Conservation (phyloP, 768 basidiomycete species). For the Kwoniella dendrophila region DNA sequence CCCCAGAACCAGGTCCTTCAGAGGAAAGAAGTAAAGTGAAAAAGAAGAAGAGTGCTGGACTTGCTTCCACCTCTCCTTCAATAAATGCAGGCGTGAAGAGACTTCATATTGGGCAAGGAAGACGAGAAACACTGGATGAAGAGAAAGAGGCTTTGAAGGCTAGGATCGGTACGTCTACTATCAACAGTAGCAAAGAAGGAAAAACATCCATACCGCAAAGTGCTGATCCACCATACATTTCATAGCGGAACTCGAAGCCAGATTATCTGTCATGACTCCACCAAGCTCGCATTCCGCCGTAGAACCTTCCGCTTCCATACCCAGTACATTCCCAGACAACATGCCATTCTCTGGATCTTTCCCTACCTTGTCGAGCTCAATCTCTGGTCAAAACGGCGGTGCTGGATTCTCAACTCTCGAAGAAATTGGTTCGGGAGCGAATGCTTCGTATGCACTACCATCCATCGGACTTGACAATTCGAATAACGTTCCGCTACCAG, state of each 20-base stretch:
- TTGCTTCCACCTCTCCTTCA: constrained; percentile 4
- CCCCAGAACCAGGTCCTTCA: constrained; percentile 5
- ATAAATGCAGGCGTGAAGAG: constrained; percentile 12
- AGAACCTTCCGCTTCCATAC: neutral
- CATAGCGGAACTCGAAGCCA: constrained; percentile 29
- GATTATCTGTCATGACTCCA: constrained; percentile 19
- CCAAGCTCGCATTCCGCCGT: constrained; percentile 11
- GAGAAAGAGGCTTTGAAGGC: constrained; percentile 40
- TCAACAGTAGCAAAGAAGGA: neutral
- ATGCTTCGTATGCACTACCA: neutral
- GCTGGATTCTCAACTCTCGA: neutral
- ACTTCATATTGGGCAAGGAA: constrained; percentile 21
- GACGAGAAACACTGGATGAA: constrained; percentile 27
- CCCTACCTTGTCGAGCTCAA: neutral
- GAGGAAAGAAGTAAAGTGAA: constrained; percentile 8
- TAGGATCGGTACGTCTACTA: constrained; percentile 33
- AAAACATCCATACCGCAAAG: too few relatives aligned
- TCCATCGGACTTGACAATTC: neutral
- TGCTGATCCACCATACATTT: constrained; percentile 3
- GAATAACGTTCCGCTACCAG: neutral
- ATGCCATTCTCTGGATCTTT: neutral
- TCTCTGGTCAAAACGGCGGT: neutral
- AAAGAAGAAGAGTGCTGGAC: constrained; percentile 12
- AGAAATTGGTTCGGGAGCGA: neutral
- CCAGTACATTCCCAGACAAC: neutral